A percentile compares a stretch with the other conserved stretches of the same genome.
Evolutionary conservation across 2,329 filamentous ascomycete genomes (phyloP).

Genomic region (Phialophora macrospora): DNA sequence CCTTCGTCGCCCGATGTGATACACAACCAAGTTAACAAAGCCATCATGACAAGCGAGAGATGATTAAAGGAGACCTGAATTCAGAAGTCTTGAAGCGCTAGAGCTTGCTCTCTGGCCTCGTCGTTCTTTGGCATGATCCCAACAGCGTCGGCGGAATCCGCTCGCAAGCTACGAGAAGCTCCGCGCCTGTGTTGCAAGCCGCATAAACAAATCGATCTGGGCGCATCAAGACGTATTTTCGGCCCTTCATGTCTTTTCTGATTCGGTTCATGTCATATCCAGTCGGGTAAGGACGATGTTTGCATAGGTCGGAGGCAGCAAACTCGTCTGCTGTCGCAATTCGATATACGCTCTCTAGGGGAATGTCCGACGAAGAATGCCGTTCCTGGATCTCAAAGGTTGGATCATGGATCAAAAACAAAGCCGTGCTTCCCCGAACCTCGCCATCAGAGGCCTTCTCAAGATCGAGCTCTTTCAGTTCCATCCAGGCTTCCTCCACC

Average conservation of each 20-base stretch:
- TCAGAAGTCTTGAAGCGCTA: neutral
- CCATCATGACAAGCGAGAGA: neutral
- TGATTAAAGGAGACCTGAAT: neutral
- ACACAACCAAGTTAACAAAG: neutral
- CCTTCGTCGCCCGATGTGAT: neutral
- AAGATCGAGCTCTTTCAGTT: slow-evolving; percentile 39
- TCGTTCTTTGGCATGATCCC: neutral
- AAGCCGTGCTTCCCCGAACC: slow-evolving; percentile 27
- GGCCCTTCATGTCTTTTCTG: slow-evolving; percentile 32
- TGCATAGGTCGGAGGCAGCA: slow-evolving; percentile 39
- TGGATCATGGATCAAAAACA: slow-evolving; percentile 21
- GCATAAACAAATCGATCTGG: slow-evolving; percentile 46
- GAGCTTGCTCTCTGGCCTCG: neutral
- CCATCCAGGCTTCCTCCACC: slow-evolving; percentile 40
- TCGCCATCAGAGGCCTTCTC: slow-evolving; percentile 17
- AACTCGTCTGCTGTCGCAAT: slow-evolving; percentile 43
- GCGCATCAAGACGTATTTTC: slow-evolving; percentile 42
- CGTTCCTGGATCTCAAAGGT: neutral
- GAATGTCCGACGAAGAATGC: neutral
- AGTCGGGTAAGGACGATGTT: slow-evolving; percentile 40
- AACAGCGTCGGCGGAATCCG: slow-evolving; percentile 15
- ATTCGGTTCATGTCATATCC: slow-evolving; percentile 41
- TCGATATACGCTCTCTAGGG: slow-evolving; percentile 27
- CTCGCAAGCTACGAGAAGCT: slow-evolving; percentile 34
- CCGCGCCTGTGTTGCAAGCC: slow-evolving; percentile 37